phyloP scores from a whole-genome alignment of 352 stramenopile genomes.

The Globisporangium spinosum region DNA sequence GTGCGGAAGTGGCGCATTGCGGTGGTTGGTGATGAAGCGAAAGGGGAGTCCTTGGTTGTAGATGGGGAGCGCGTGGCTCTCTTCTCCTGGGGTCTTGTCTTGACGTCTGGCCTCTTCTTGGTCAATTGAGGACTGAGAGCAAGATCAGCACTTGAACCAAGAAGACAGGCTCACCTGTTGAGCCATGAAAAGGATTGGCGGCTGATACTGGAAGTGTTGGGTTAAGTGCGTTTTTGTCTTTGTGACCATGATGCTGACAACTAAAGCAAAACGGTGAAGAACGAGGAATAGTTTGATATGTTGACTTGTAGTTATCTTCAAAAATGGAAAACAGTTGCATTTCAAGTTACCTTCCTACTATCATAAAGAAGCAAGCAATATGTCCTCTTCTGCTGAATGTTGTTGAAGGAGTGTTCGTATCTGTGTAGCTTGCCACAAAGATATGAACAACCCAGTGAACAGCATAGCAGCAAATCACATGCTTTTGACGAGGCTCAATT shows the following conservation, averaged over 20 bases:
- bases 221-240: background rate
- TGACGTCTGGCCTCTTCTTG: constrained; percentile 1
- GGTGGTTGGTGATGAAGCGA: background rate
- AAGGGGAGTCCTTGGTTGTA: background rate
- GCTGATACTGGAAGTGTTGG: background rate
- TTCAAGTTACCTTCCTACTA: no score
- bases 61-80: background rate
- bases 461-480: background rate
- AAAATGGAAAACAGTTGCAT: no score
- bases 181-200: background rate
- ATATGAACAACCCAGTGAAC: background rate
- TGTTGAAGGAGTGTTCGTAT: background rate
- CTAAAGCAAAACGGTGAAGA: background rate
- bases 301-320: no score
- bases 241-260: background rate
- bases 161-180: background rate
- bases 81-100: background rate
- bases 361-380: background rate
- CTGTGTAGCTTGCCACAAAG: background rate
- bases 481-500: background rate
- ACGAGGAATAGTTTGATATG: background rate
- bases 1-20: constrained; percentile 14
- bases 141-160: background rate
- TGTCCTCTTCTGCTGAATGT: background rate
- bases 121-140: constrained; percentile 2